Evolutionary conservation across 2,329 filamentous ascomycete genomes (phyloP).

Genomic region (Dactylonectria macrodidyma): DNA sequence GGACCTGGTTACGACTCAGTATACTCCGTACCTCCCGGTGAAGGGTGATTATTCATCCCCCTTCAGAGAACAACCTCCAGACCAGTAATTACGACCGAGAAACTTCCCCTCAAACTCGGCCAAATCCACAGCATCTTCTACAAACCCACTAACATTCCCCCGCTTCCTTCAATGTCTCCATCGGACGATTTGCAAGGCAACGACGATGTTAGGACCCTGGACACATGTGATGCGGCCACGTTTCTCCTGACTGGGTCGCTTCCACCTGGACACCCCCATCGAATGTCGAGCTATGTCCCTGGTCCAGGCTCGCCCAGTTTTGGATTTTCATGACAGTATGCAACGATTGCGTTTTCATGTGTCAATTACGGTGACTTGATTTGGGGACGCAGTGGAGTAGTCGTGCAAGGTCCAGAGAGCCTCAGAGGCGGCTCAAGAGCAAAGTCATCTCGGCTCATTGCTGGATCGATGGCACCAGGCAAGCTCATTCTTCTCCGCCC

Average conservation of each 20-base stretch:
- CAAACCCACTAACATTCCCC: neutral
- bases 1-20: conserved; percentile 35
- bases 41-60: conserved; percentile 16
- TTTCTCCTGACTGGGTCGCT: conserved; percentile 40
- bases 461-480: conserved; percentile 5
- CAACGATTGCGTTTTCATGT: conserved; percentile 38
- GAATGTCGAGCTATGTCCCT: conserved; percentile 19
- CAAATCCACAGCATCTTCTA: neutral
- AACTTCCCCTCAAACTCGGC: neutral
- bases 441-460: conserved; percentile 41
- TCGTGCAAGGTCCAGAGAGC: conserved; percentile 37
- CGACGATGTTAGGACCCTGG: conserved; percentile 18
- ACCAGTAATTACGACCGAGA: neutral
- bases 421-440: conserved; percentile 36
- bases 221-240: conserved; percentile 31
- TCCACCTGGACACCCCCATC: conserved; percentile 30
- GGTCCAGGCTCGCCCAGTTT: conserved; percentile 20
- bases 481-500: conserved; percentile 16
- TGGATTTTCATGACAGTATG: conserved; percentile 24
- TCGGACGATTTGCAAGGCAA: conserved; percentile 30
- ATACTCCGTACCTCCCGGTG: conserved; percentile 15
- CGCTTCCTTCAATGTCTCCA: conserved; percentile 5
- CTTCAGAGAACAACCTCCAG: neutral
- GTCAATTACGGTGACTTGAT: conserved; percentile 34
- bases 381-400: conserved; percentile 34